A percentile compares a stretch with the other conserved stretches of the same genome.
Conservation (phyloP, 2,329 filamentous ascomycete species). For the Escovopsis sp. region DNA sequence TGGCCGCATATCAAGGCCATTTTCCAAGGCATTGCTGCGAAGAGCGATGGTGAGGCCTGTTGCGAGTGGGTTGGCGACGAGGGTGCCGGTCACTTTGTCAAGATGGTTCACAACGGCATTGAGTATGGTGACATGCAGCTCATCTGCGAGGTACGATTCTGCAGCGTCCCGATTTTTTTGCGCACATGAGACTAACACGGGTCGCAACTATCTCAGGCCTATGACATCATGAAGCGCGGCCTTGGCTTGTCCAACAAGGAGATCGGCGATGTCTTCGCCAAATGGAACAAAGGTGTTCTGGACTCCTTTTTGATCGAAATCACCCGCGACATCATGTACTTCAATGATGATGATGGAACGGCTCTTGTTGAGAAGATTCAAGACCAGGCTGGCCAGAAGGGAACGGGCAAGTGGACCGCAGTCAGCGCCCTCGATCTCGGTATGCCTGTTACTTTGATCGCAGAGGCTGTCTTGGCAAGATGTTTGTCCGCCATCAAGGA, state of each 20-base stretch:
- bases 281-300: slow-evolving; percentile 98
- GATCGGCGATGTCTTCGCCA: slow-evolving; percentile 83
- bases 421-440: slow-evolving; percentile 98
- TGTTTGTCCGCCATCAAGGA: slow-evolving; percentile 90
- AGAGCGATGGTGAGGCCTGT: slow-evolving; percentile 93
- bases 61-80: slow-evolving; percentile 99
- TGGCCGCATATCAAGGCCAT: slow-evolving; percentile 99
- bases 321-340: slow-evolving; percentile 96
- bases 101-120: slow-evolving; percentile 99
- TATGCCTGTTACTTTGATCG: slow-evolving; percentile 96
- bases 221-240: slow-evolving; percentile 99
- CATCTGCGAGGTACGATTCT: slow-evolving; percentile 70
- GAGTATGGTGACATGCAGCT: slow-evolving; percentile 99
- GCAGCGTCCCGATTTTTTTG: neutral
- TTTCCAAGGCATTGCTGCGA: slow-evolving; percentile 94
- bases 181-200: slow-evolving; percentile 1
- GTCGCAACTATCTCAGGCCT: slow-evolving; percentile 47
- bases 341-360: slow-evolving; percentile 84
- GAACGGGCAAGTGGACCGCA: slow-evolving; percentile 99
- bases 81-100: slow-evolving; percentile 99
- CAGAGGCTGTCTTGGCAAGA: slow-evolving; percentile 88
- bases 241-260: slow-evolving; percentile 81
- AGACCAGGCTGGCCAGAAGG: slow-evolving; percentile 97
- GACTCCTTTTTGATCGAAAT: slow-evolving; percentile 99
- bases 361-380: slow-evolving; percentile 97